Conservation (phyloP, 768 basidiomycete species). For the Rubroboletus pulcherrimus region DNA sequence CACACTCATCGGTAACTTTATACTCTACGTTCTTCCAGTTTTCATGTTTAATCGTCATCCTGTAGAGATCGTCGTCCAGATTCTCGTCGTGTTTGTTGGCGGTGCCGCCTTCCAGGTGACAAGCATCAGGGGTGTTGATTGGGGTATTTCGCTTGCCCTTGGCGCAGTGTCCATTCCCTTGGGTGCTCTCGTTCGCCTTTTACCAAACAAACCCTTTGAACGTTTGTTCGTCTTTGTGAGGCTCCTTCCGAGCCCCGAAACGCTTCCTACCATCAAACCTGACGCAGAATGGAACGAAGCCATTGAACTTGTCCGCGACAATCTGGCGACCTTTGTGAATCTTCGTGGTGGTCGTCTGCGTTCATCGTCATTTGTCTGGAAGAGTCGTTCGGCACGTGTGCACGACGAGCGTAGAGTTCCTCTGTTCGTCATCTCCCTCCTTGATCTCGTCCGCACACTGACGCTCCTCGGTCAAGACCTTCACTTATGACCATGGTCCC, state of each 20-base stretch:
- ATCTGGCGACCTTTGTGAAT: slow-evolving; percentile 76
- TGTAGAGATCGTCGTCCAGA: slow-evolving; percentile 80
- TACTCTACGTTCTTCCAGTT: neutral
- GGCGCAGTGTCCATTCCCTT: slow-evolving; percentile 86
- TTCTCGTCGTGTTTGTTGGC: slow-evolving; percentile 88
- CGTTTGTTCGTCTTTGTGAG: slow-evolving; percentile 49
- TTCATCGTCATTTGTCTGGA: slow-evolving; percentile 80
- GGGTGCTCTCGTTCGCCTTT: slow-evolving; percentile 71
- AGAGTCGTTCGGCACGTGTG: slow-evolving; percentile 64
- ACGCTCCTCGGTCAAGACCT: slow-evolving; percentile 45
- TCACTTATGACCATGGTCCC: slow-evolving; percentile 76
- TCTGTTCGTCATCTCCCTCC: slow-evolving; percentile 41
- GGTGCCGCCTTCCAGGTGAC: slow-evolving; percentile 90
- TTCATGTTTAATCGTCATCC: slow-evolving; percentile 3
- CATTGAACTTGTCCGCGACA: slow-evolving; percentile 79
- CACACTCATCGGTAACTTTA: slow-evolving; percentile 71
- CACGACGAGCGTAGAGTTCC: slow-evolving; percentile 44
- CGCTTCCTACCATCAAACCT: slow-evolving; percentile 57
- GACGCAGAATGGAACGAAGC: slow-evolving; percentile 75
- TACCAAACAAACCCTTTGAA: slow-evolving; percentile 82
- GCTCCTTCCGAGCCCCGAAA: slow-evolving; percentile 59
- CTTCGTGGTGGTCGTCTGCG: slow-evolving; percentile 87
- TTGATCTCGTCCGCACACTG: slow-evolving; percentile 7
- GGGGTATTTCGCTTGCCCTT: slow-evolving; percentile 89
- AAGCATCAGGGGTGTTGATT: slow-evolving; percentile 73